Evolutionary conservation across 225 moss, liverwort and hornwort species (phyloP).

Genomic region (Sphagnum tenellum): DNA sequence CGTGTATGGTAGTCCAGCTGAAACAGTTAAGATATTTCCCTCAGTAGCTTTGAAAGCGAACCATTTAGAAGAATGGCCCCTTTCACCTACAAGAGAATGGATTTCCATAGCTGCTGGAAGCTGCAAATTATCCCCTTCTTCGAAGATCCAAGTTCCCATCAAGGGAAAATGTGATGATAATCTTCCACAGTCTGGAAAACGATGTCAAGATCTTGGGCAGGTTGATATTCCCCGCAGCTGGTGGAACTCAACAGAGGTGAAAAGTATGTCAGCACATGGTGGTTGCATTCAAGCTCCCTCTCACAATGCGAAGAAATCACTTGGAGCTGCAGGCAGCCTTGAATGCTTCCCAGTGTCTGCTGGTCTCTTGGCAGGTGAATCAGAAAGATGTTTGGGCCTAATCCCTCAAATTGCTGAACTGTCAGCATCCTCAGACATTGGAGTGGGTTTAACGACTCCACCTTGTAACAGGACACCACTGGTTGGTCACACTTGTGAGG

Average conservation of each 20-base stretch:
- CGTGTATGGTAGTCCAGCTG: no score
- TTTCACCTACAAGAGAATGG: conserved; percentile 47
- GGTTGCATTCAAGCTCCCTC: no score
- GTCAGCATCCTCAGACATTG: no score
- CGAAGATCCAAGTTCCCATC: background rate
- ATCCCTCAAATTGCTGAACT: no score
- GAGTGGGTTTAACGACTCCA: background rate
- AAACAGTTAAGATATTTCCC: conserved; percentile 1
- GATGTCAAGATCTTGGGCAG: conserved; percentile 25
- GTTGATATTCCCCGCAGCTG: conserved; percentile 13
- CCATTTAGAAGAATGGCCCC: conserved; percentile 16
- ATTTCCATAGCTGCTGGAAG: conserved; percentile 17
- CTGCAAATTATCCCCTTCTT: background rate
- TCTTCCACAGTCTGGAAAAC: conserved; percentile 6
- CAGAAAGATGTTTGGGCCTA: no score
- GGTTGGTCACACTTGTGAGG: conserved; percentile 1
- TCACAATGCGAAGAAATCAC: no score
- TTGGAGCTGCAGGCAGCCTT: no score
- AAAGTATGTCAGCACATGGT: background rate
- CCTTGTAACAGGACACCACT: conserved; percentile 5
- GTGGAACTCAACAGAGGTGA: conserved; percentile 17
- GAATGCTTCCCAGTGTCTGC: no score
- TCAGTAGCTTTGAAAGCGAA: conserved; percentile 6
- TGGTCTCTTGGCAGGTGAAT: no score
- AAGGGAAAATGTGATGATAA: no score